A percentile compares a stretch with the other conserved stretches of the same genome.
Evolutionary conservation across 306 rosid genomes (phyloP).

Genomic region (Bauhinia variegata): DNA sequence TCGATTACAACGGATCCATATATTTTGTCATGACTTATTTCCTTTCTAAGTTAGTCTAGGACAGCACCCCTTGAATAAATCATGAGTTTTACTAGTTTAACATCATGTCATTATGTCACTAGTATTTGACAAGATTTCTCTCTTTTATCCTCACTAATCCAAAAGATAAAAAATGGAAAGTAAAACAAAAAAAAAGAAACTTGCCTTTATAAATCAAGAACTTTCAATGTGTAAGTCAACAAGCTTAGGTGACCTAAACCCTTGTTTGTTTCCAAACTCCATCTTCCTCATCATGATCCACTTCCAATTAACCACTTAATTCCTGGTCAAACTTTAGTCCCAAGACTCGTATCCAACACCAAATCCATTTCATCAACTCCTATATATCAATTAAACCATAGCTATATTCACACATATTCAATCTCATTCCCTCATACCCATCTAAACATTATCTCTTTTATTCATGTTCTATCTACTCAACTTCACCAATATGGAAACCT

Average conservation of each 20-base stretch:
- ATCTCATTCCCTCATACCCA: background rate
- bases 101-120: too few relatives aligned
- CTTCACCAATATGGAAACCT: constrained; percentile 2
- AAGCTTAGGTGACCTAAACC: constrained; percentile 10
- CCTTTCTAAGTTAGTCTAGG: too few relatives aligned
- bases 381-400: background rate
- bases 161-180: too few relatives aligned
- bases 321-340: background rate
- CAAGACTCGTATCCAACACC: background rate
- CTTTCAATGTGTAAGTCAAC: background rate
- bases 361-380: constrained; percentile 43
- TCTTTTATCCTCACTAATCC: too few relatives aligned
- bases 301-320: background rate
- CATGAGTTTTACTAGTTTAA: too few relatives aligned
- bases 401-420: background rate
- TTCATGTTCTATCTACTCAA: background rate
- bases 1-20: too few relatives aligned
- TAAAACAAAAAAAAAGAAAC: too few relatives aligned
- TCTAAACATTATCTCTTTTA: background rate
- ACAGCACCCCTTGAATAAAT: too few relatives aligned
- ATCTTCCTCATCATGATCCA: background rate
- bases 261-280: background rate
- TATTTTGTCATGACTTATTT: too few relatives aligned
- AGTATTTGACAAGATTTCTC: too few relatives aligned
- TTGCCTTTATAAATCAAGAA: too few relatives aligned